A percentile compares a stretch with the other conserved stretches of the same genome.
Evolutionary conservation across 345 rosid genomes (phyloP).

Genomic region (Salix purpurea): DNA sequence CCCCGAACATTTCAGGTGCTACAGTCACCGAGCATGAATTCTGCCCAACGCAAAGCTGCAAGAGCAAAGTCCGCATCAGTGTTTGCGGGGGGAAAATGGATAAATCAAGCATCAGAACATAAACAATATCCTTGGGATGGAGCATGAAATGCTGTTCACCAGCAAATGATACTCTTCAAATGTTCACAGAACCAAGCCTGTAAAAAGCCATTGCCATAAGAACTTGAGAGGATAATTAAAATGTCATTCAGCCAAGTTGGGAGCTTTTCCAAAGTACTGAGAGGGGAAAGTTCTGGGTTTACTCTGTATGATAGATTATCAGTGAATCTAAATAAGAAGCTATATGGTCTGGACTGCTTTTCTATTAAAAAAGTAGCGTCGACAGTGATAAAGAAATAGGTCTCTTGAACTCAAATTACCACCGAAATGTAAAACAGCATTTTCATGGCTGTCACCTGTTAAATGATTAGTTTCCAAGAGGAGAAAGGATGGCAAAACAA

Average conservation of each 20-base stretch:
- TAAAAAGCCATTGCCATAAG: not conserved
- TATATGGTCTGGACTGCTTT: not conserved
- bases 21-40: conserved; percentile 86
- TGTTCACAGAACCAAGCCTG: not conserved
- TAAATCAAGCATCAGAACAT: not conserved
- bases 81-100: not conserved
- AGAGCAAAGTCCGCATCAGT: conserved; percentile 11
- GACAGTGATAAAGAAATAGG: not conserved
- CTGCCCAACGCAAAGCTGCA: conserved; percentile 91
- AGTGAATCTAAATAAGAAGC: not conserved
- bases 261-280: not conserved
- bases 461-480: not conserved
- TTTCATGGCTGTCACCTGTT: not conserved
- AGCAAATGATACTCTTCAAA: not conserved
- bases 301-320: not conserved
- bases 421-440: not conserved
- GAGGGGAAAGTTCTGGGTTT: not conserved
- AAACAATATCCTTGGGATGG: not conserved
- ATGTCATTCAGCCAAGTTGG: not conserved
- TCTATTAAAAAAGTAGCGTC: not conserved
- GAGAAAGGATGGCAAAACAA: not conserved
- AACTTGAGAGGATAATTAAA: not conserved
- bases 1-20: conserved; percentile 92
- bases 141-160: not conserved
- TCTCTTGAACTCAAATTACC: not conserved